Evolutionary conservation across 1,284 basidiomycete genomes (phyloP).

Genomic region (Vanrija humicola): DNA sequence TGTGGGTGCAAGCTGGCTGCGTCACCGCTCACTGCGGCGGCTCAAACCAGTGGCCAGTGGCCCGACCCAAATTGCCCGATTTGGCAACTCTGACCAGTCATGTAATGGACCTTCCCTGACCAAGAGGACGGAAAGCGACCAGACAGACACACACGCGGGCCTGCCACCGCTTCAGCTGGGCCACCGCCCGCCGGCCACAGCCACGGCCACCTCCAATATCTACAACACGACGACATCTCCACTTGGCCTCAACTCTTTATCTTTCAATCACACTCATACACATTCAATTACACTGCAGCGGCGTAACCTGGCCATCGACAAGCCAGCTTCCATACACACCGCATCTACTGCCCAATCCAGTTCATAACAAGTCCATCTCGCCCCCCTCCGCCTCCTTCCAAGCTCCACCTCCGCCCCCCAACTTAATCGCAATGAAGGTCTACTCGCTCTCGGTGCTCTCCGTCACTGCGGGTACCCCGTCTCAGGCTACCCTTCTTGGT

Average conservation of each 20-base stretch:
- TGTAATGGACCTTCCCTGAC: neutral
- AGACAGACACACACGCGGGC: no score
- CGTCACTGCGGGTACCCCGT: constrained; percentile 39
- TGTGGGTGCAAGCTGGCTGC: no score
- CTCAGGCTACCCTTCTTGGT: constrained; percentile 61
- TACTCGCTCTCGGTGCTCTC: constrained; percentile 54
- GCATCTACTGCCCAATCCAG: neutral
- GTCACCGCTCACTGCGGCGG: no score
- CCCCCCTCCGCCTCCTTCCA: neutral
- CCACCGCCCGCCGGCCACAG: no score
- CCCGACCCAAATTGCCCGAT: no score
- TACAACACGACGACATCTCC: neutral
- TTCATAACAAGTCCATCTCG: neutral
- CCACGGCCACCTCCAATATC: no score
- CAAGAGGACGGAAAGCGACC: no score
- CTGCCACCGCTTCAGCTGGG: no score
- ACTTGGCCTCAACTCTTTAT: neutral
- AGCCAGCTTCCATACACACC: neutral
- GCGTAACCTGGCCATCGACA: neutral
- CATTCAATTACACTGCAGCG: no score
- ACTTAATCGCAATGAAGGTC: constrained; percentile 50
- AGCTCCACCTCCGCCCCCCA: neutral
- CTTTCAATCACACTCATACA: no score
- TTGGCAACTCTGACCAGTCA: neutral
- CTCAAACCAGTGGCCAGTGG: no score